Conservation (phyloP, 352 stramenopile genomes). For the Globisporangium camurandrum region DNA sequence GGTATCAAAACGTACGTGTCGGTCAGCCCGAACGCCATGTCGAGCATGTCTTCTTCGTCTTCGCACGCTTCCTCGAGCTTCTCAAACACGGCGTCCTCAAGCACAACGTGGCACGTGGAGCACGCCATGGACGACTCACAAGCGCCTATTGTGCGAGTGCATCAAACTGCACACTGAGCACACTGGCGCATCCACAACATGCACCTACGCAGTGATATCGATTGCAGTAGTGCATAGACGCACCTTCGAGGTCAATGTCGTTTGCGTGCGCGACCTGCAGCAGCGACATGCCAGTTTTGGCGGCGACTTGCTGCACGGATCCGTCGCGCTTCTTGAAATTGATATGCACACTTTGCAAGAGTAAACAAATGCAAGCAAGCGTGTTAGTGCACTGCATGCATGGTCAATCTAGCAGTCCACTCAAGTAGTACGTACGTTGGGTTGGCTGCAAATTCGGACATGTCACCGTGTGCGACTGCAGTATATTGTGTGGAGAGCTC, state of each 20-base stretch:
- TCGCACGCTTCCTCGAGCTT: constrained; percentile 87
- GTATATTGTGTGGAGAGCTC: background rate
- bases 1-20: constrained; percentile 71
- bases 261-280: constrained; percentile 91
- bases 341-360: constrained; percentile 60
- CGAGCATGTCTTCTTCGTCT: constrained; percentile 98
- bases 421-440: constrained; percentile 54
- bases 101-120: constrained; percentile 98
- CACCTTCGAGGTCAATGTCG: constrained; percentile 92
- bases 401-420: too few relatives aligned
- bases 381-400: too few relatives aligned
- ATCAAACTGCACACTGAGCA: background rate
- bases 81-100: constrained; percentile 91
- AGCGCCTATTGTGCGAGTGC: constrained; percentile 36
- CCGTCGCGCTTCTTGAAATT: constrained; percentile 67
- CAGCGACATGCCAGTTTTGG: constrained; percentile 78
- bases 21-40: constrained; percentile 98
- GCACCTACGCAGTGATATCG: background rate
- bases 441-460: constrained; percentile 51
- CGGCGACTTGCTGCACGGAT: constrained; percentile 48
- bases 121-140: constrained; percentile 95
- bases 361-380: constrained; percentile 1
- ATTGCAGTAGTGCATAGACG: background rate
- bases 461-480: constrained; percentile 37
- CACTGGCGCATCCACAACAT: background rate